Evolutionary conservation across 2,329 filamentous ascomycete species (phyloP).

Genomic region (Tolypocladium endophyticum): DNA sequence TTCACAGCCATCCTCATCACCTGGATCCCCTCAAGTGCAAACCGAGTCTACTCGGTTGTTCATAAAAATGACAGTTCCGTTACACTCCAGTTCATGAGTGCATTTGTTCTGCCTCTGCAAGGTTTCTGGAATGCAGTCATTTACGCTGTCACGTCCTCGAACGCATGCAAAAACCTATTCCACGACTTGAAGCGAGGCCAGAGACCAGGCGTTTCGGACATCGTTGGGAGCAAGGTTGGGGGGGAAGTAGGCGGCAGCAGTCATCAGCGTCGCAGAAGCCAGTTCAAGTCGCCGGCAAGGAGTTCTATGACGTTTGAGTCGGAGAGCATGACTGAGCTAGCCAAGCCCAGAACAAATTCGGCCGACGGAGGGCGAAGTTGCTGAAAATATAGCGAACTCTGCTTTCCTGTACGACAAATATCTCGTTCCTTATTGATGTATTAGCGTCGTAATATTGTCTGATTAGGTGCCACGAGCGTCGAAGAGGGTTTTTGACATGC

Average conservation of each 20-base stretch:
- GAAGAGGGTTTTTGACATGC: too few species aligned
- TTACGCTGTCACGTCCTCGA: conserved; percentile 60
- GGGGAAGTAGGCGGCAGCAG: not conserved
- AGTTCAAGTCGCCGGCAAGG: conserved; percentile 20
- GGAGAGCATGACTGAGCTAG: conserved; percentile 41
- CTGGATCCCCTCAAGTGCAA: conserved; percentile 69
- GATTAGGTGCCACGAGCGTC: too few species aligned
- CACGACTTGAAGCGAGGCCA: not conserved
- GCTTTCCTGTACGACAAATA: not conserved
- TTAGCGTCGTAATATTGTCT: not conserved
- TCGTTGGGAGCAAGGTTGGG: not conserved
- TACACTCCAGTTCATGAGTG: conserved; percentile 57
- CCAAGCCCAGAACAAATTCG: conserved; percentile 25
- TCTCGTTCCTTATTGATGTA: not conserved
- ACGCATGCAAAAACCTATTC: conserved; percentile 44
- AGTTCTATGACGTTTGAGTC: conserved; percentile 29
- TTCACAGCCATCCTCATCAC: conserved; percentile 62
- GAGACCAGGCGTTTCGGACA: not conserved
- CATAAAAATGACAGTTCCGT: conserved; percentile 41
- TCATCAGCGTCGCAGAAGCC: not conserved
- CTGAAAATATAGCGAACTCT: not conserved
- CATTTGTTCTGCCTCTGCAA: conserved; percentile 68
- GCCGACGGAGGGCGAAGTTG: conserved; percentile 15
- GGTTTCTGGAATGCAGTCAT: conserved; percentile 82
- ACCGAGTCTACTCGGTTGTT: conserved; percentile 63